These are phyloP conservation scores for Leishmania guyanensis DNA, from an alignment of 208 protist species.

Conservation along the genomic window DNA sequence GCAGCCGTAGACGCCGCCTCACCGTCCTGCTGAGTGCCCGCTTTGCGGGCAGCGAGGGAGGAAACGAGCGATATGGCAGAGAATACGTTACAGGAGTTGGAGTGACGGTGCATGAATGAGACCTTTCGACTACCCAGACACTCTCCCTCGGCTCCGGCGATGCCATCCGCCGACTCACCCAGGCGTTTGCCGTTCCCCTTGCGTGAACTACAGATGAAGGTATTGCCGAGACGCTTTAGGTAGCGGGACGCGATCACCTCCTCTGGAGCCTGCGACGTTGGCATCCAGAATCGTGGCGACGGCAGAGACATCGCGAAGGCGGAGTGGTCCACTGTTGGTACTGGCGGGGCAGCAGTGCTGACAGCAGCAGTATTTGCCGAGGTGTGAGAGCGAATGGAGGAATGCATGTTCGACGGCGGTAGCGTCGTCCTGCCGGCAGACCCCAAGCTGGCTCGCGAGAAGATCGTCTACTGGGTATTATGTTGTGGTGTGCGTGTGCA, in stretches of 20 bases:
- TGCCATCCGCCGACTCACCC: not conserved
- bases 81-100: not conserved
- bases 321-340: not conserved
- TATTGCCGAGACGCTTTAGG: slow-evolving; percentile 31
- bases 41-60: not conserved
- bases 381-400: not conserved
- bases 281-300: not conserved
- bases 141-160: not conserved
- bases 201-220: slow-evolving; percentile 13
- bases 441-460: not conserved
- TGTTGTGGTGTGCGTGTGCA: not conserved
- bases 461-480: not conserved
- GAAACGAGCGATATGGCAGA: not conserved
- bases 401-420: not conserved
- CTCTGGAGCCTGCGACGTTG: slow-evolving; percentile 14
- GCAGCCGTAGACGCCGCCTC: not conserved
- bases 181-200: not conserved
- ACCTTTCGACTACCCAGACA: not conserved
- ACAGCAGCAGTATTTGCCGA: not conserved
- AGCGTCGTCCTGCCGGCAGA: not conserved
- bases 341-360: not conserved
- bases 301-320: not conserved
- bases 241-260: slow-evolving; percentile 26
- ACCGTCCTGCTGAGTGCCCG: not conserved
- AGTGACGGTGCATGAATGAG: not conserved